Base-by-base conservation (phyloP, 2,329 filamentous ascomycete species). In the Talaromyces sp. region DNA sequence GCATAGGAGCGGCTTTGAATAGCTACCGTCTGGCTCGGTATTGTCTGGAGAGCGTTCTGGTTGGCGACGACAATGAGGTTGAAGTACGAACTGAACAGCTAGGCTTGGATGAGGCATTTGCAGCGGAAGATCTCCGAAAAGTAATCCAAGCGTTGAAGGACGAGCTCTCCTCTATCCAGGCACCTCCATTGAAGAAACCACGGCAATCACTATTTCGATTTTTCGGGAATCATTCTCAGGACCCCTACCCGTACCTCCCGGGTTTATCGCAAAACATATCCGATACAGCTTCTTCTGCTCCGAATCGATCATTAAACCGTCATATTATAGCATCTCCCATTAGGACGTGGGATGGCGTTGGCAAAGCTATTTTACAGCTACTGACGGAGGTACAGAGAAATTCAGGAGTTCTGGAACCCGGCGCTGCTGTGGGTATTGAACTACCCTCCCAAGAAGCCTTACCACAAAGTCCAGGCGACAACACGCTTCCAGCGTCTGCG, bases 31-130 rank as follows among this genome's bases (percentile, higher is more conserved):
- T 86, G 37, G 79, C 80, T 15, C 78, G 84, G 28, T 87, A 81
- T 65, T 86, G 84, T 65, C 69, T 87, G 33, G 84, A 87, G 68
- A 82, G 84, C 61, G 82, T 86, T 4, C 70, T 87, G 37, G 84
- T 85, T 59, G 81, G 80, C 48, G 83, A 85, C 61, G 82, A 84
- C 36, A 82, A 84, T 57, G 76, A 78, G 31, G 67, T 83, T 51
- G 80, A 81, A 58, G 76, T 77, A 36, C 73, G 81, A 25, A 69
- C 83, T 25, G 79, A 80, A 41, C 75, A 84, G n/a, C 77, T 84
- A n/a, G 83, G 82, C 1, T 67, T 85, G 19, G 81, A 84, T 56
- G 80, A 83, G 63, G 76, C 76, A 4, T 78, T 82, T 57, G 81
- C 82, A 2, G 73, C 75, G 22, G 78, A 81, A 60, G 77, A 81